Evolutionary conservation across 2,329 filamentous ascomycete species (phyloP), one percentile per base, ranked within the genome.

Genomic region (Metarhizium rileyi): DNA sequence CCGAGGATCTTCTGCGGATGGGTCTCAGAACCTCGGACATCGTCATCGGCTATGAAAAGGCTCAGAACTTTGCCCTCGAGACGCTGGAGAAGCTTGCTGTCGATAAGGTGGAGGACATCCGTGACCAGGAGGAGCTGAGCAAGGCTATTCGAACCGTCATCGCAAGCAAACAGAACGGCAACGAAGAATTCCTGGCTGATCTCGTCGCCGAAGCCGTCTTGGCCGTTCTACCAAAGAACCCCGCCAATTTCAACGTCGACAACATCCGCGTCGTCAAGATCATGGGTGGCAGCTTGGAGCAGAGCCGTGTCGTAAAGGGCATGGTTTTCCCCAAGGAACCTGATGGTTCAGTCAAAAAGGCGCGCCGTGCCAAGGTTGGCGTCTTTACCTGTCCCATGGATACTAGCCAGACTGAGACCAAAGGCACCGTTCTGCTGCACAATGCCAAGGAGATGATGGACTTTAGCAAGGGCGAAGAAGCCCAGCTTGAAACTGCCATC

Each of bases 241-340:
- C 93, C 22, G 72, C 78, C 66, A 90, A 94, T 73, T 98, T 98
- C 80, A 98, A 96, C 70, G 90, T 98, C 56, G 93, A 98, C 76
- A 98, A 98, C 69, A 85, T 98, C 61, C 87, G 93, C 53, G 94
- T 98, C 51, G 94, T 98, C 61, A 98, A 98, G 80, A 98, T 98
- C 63, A 97, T 98, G 91, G 93, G 93, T 60, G 91, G 93, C 56
- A 90, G 86, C 66, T 74, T 98, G 64, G 88, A 94, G 63, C 90
- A 98, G 74, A 95, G 90, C 68, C 84, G 82, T 57, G 91, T 98
- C 14, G 86, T 98, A 53, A 94, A 87, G 77, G 93, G 93, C 57
- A 98, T 98, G 93, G 94, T 98, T 47, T 97, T 98, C 66, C 85
- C 89, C 61, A 86, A 94, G 65, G 87, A 95, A 70, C 93, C 93